phyloP scores from a whole-genome alignment of 371 early-diverging fungal genomes.

The Zancudomyces culisetae region DNA sequence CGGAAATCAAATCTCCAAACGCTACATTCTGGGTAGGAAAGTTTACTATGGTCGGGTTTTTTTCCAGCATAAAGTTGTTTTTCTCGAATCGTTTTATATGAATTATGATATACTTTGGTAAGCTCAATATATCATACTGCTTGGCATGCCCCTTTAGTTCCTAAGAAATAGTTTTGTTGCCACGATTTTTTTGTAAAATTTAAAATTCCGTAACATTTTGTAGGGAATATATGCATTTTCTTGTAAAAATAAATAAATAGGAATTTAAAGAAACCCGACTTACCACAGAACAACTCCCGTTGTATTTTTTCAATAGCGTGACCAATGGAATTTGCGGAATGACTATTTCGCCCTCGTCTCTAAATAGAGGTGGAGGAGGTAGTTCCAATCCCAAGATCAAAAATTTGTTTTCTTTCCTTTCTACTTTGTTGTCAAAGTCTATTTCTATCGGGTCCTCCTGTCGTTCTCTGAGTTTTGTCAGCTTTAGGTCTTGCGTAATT shows the following conservation, averaged over 20 bases:
- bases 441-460: conserved; percentile 15
- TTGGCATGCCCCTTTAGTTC: conserved; percentile 29
- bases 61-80: conserved; percentile 70
- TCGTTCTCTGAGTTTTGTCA: conserved; percentile 18
- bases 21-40: conserved; percentile 74
- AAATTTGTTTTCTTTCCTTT: conserved; percentile 41
- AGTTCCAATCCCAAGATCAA: conserved; percentile 75
- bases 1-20: conserved; percentile 41
- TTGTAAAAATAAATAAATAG: too few species aligned
- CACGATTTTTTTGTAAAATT: too few species aligned
- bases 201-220: too few species aligned
- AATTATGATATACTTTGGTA: conserved; percentile 78
- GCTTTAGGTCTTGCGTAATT: conserved; percentile 36
- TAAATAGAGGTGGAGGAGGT: conserved; percentile 83
- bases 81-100: conserved; percentile 83
- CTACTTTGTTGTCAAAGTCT: conserved; percentile 7
- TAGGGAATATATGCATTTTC: too few species aligned
- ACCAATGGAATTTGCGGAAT: conserved; percentile 81
- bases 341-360: conserved; percentile 75
- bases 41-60: conserved; percentile 95
- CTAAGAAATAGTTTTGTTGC: too few species aligned
- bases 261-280: too few species aligned
- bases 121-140: conserved; percentile 45
- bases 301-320: conserved; percentile 63
- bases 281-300: conserved; percentile 46